Percentiles rank a stretch among this genome's conserved stretches.
Conservation (phyloP, 257 asterid species). For the Cruciata laevipes region DNA sequence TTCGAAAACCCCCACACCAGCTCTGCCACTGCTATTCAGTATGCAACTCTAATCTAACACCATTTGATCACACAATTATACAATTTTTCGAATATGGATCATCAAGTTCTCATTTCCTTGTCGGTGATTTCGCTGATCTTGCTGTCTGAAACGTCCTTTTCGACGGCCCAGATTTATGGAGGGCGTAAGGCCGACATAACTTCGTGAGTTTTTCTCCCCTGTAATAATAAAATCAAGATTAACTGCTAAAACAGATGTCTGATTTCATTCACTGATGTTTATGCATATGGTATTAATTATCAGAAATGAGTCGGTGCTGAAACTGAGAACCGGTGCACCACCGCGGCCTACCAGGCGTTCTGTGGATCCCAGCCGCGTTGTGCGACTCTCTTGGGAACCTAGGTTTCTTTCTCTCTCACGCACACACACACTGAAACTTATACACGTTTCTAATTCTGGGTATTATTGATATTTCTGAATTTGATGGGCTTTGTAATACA, state of each 20-base stretch:
- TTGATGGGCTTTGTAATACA: slow-evolving; percentile 17
- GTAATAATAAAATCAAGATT: slow-evolving; percentile 3
- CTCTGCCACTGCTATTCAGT: not conserved
- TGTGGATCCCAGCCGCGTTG: slow-evolving; percentile 69
- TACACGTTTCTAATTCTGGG: not conserved
- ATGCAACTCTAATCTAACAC: no score
- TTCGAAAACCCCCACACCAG: not conserved
- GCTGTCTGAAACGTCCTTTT: slow-evolving; percentile 19
- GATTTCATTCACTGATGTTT: not conserved
- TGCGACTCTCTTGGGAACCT: slow-evolving; percentile 78
- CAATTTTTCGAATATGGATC: slow-evolving; percentile 39
- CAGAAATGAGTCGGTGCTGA: slow-evolving; percentile 43
- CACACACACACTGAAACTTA: not conserved
- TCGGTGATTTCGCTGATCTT: slow-evolving; percentile 27
- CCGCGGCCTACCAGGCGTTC: slow-evolving; percentile 40
- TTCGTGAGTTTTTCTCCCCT: slow-evolving; percentile 8
- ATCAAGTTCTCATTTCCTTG: slow-evolving; percentile 25
- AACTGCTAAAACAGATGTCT: slow-evolving; percentile 21
- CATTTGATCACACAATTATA: no score
- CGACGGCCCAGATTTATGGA: slow-evolving; percentile 32
- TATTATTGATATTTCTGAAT: no score
- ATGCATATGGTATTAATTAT: not conserved
- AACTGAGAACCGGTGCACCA: slow-evolving; percentile 38
- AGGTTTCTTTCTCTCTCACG: slow-evolving; percentile 35
- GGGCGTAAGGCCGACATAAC: slow-evolving; percentile 23